Conservation (phyloP, 1,284 basidiomycete species). For the Moesziomyces antarcticus region DNA sequence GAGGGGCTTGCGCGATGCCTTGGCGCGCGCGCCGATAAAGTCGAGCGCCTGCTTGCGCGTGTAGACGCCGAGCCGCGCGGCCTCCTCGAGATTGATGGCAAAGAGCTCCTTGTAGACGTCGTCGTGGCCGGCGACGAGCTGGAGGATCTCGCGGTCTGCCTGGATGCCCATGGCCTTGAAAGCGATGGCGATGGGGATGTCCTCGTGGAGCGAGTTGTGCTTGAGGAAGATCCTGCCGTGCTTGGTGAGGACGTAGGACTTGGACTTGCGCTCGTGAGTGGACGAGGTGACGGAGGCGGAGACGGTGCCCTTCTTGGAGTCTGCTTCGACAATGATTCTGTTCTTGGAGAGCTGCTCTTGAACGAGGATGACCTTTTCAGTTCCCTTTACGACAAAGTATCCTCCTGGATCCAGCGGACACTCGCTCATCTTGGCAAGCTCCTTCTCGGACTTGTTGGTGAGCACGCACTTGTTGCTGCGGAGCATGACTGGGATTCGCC, state of each 20-base stretch:
- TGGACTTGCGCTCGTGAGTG: constrained; percentile 97
- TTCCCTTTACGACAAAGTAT: constrained; percentile 99
- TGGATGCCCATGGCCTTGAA: constrained; percentile 90
- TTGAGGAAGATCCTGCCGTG: constrained; percentile 94
- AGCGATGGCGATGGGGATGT: constrained; percentile 94
- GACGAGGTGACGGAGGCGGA: constrained; percentile 94
- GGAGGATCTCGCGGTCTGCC: constrained; percentile 96
- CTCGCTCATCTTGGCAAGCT: constrained; percentile 92
- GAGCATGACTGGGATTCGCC: constrained; percentile 95
- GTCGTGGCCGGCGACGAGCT: constrained; percentile 91
- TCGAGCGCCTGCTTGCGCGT: constrained; percentile 94
- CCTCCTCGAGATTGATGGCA: constrained; percentile 92
- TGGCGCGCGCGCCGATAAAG: constrained; percentile 92
- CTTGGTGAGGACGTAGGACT: constrained; percentile 95
- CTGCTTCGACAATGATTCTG: constrained; percentile 91
- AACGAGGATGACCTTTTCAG: constrained; percentile 98
- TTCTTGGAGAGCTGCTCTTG: constrained; percentile 99
- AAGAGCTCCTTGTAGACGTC: constrained; percentile 90
- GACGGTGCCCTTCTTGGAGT: constrained; percentile 84
- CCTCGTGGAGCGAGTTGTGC: constrained; percentile 95
- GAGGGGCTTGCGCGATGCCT: constrained; percentile 79
- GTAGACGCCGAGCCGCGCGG: constrained; percentile 76
- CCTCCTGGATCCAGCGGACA: constrained; percentile 98
- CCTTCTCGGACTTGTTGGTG: constrained; percentile 79
- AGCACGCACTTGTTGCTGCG: constrained; percentile 88